phyloP scores from a whole-genome alignment of 495 filamentous ascomycete genomes.

The Penicillium malachiteum region DNA sequence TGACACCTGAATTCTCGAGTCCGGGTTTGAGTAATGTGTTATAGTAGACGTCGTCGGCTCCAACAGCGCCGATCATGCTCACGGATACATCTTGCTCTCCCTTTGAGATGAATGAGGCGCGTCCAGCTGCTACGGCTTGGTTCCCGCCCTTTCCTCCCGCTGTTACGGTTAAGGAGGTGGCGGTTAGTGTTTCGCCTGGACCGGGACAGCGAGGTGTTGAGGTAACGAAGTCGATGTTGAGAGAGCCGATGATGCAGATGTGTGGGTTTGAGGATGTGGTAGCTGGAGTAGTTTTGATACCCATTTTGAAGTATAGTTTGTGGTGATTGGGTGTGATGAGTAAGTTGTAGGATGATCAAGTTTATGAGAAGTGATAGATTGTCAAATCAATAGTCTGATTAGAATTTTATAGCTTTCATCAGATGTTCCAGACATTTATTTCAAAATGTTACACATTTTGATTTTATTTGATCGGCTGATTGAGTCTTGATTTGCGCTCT shows the following conservation, averaged over 20 bases:
- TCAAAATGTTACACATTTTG: too few relatives aligned
- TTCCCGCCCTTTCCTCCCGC: constrained; percentile 32
- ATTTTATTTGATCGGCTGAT: too few relatives aligned
- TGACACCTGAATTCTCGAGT: constrained; percentile 20
- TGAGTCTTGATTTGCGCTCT: neutral
- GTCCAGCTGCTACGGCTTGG: constrained; percentile 27
- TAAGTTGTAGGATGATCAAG: too few relatives aligned
- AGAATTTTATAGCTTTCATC: too few relatives aligned
- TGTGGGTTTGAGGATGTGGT: constrained; percentile 7
- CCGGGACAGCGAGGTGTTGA: constrained; percentile 23
- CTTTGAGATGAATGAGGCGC: constrained; percentile 20
- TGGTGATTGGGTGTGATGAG: too few relatives aligned
- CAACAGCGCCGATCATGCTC: constrained; percentile 29
- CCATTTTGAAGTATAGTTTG: constrained; percentile 4
- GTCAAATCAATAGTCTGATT: too few relatives aligned
- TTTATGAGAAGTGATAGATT: too few relatives aligned
- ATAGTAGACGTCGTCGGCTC: constrained; percentile 24
- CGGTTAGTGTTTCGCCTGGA: constrained; percentile 28
- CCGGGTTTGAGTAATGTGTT: constrained; percentile 18
- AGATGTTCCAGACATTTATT: too few relatives aligned
- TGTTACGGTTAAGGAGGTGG: constrained; percentile 23
- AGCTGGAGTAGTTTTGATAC: constrained; percentile 6
- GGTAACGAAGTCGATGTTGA: constrained; percentile 32
- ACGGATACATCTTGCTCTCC: constrained; percentile 21
- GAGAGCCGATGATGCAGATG: constrained; percentile 25